Conservation (phyloP, 139 green algal genomes). For the Gonium pectorale region DNA sequence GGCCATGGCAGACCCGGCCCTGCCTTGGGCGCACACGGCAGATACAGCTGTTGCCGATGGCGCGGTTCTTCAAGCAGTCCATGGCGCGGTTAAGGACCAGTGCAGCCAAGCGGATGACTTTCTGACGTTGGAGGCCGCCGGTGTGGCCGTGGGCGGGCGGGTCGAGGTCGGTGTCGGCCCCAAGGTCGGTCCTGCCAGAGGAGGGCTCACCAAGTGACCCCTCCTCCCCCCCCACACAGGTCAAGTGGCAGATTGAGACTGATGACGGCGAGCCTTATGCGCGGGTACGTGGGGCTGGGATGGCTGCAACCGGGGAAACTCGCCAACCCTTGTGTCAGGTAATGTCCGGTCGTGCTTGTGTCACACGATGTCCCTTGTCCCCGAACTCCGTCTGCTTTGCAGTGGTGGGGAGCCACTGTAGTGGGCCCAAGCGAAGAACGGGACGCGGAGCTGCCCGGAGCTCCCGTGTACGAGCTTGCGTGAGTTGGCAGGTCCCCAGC, state of each 20-base stretch:
- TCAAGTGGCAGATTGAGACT: conserved; percentile 36
- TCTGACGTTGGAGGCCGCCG: conserved; percentile 1
- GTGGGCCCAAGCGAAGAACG: conserved; percentile 10
- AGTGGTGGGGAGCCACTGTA: conserved; percentile 44
- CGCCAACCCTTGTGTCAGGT: no score
- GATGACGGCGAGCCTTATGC: conserved; percentile 24
- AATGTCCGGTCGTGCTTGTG: no score
- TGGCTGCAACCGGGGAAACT: no score
- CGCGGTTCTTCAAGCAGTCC: no score
- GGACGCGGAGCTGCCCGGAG: not conserved
- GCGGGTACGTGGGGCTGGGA: not conserved
- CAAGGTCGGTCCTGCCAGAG: not conserved
- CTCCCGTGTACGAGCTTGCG: conserved; percentile 14
- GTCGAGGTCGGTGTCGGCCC: conserved; percentile 26
- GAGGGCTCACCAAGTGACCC: no score
- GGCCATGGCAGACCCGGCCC: not conserved
- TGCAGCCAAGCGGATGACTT: not conserved
- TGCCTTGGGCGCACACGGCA: conserved; percentile 24
- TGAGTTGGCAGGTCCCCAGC: conserved; percentile 46
- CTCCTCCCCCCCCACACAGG: no score
- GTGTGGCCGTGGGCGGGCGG: not conserved
- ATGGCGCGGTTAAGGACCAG: no score
- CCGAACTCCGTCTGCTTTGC: no score
- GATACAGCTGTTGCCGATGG: not conserved
- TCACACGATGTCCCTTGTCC: no score